phyloP scores from a whole-genome alignment of 2,329 filamentous ascomycete species.

The Diaporthe caulivora region DNA sequence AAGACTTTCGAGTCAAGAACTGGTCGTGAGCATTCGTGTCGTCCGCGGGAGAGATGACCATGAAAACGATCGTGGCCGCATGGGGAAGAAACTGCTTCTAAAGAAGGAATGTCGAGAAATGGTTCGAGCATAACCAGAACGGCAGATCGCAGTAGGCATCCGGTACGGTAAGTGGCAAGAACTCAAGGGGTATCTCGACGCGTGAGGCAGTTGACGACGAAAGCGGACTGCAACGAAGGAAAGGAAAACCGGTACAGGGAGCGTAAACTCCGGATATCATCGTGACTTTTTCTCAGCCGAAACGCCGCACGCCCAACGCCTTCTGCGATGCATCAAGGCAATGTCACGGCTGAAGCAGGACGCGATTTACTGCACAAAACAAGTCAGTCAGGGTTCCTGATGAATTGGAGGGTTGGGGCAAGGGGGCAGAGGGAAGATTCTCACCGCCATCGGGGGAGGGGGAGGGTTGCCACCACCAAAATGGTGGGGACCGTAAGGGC shows the following conservation, averaged over 20 bases:
- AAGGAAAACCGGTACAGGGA: conserved; percentile 38
- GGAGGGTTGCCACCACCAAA: conserved; percentile 54
- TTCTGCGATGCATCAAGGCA: conserved; percentile 41
- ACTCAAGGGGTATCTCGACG: conserved; percentile 38
- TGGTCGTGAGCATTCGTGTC: conserved; percentile 25
- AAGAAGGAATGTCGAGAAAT: conserved; percentile 33
- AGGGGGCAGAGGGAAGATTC: conserved; percentile 32
- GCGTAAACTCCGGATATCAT: conserved; percentile 39
- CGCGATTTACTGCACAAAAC: conserved; percentile 31
- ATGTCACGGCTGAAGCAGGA: conserved; percentile 38
- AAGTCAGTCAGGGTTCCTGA: conserved; percentile 11
- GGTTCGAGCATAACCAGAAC: conserved; percentile 29
- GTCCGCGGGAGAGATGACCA: conserved; percentile 24
- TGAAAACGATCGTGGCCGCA: conserved; percentile 32
- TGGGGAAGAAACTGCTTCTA: conserved; percentile 26
- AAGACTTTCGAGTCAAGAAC: conserved; percentile 12
- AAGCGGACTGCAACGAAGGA: conserved; percentile 38
- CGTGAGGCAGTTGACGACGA: conserved; percentile 36
- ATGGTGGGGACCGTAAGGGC: conserved; percentile 60
- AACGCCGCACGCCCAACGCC: conserved; percentile 41
- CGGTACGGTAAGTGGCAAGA: conserved; percentile 31
- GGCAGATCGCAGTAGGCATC: conserved; percentile 27
- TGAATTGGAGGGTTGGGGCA: not conserved
- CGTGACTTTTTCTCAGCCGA: conserved; percentile 40
- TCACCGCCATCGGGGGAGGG: conserved; percentile 39